Base-by-base conservation (phyloP, 2,329 filamentous ascomycete genomes). In the Scleromitrula shiraiana region DNA sequence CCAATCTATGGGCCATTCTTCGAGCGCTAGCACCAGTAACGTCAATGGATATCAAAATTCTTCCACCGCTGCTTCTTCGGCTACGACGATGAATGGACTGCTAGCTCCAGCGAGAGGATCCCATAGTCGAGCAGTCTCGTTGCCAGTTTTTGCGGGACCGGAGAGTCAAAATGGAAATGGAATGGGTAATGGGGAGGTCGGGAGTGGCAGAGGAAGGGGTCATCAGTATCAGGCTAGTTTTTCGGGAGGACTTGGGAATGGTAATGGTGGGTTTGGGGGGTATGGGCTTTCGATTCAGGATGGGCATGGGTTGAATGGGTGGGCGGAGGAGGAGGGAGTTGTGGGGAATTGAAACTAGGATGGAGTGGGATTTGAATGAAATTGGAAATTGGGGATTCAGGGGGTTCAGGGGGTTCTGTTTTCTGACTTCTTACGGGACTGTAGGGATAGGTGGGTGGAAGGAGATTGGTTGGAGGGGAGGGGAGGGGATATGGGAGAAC, bases 71-170 rank as follows among this genome's bases (percentile, higher is more conserved):
- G 65, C 68, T 32, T 66, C 70, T n/a, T 73, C 75, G 20, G 78
- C 84, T 2, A 82, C 83, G 2, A 87, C 82, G 1, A 83, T 90
- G 52, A 84, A 85, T 36, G 85, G 86, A 7, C 77, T 94, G 30
- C 75, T 93, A 42, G 84, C 86, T 2, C 86, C 87, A 2, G 80
- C 79, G 43, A 82, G 80, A 27, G 71, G 75, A 26, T n/a, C n/a
- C n/a, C 80, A 83, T 66, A 63, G 57, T 29, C 54, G 93, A 30
- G 89, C 93, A 27, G 88, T 96, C 51, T 95, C 89, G 64, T 72
- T 98, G 61, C 93, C 93, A 1, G 80, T 77, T 5, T 74, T 85
- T 46, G 80, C 78, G 0, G 78, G 79, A 15, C 77, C 76, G 14
- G 55, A 52, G 14, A 36, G 10, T 12, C 52, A 55, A 29, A 51